Evolutionary conservation across 495 filamentous ascomycete species (phyloP), one percentile per base, ranked within the genome.

Genomic region (Xylaria curta): DNA sequence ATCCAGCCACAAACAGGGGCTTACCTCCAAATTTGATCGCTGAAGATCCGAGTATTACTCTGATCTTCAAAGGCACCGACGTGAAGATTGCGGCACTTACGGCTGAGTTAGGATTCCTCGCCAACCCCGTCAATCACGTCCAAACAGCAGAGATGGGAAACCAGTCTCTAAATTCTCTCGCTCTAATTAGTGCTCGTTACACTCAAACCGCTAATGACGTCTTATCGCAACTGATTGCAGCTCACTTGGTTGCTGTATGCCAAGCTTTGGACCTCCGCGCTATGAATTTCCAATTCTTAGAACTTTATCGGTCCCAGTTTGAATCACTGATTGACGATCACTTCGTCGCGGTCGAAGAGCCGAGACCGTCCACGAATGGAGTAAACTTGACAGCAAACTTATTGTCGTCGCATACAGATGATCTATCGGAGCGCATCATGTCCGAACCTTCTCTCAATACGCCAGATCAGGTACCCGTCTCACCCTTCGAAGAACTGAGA

Each of bases 171-270:
- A 89, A 89, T 75, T 87, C 83, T 2, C 77, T 88, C 0, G 87
- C 86, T 1, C 73, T 89, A 1, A 78, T 87, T 9, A 80, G 80
- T 6, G 83, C 85, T 0, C 83, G 89, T 3, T 86, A 88, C 54
- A 86, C 86, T 5, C 77, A 86, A 26, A 78, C 83, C 58, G 84
- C 89, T 2, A 81, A 87, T 0, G 86, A 91, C 54, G 69, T 91
- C 0, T 61, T 91, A 0, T 81, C 80, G 0, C 72, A 87, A 61
- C 87, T 91, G 76, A 74, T 72, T 0, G 85, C 87, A 0, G 78
- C 79, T 0, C 83, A 86, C 46, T 72, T 90, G 13, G 85, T 83
- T 62, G 78, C 80, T 5, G 74, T 84, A 12, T 91, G 88, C 65
- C 82, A 85, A 68, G 84, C 80, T 8, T 42, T 85, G 1, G 84